These are phyloP conservation scores for Pseudovirgaria hyperparasitica DNA, from an alignment of 2,329 filamentous ascomycete genomes.

Conservation along the genomic window DNA sequence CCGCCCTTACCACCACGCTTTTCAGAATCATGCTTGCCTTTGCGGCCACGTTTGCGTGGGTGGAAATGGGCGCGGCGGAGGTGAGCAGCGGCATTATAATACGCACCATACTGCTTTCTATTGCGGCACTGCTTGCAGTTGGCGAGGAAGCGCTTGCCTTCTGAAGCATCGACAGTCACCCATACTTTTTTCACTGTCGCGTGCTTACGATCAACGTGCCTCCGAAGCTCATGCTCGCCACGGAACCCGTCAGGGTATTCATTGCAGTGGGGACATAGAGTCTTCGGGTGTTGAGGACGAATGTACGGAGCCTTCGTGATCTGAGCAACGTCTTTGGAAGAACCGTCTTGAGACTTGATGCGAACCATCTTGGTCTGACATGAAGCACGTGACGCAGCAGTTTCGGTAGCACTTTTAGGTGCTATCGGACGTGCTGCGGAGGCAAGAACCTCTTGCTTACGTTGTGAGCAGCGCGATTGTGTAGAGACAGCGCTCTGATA, in stretches of 20 bases:
- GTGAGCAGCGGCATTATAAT: constrained; percentile 92
- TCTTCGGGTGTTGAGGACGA: constrained; percentile 58
- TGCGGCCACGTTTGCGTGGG: constrained; percentile 45
- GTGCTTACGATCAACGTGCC: constrained; percentile 53
- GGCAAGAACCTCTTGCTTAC: constrained; percentile 36
- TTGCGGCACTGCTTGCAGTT: constrained; percentile 75
- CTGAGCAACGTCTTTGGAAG: constrained; percentile 38
- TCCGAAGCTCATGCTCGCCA: constrained; percentile 61
- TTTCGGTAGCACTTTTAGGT: constrained; percentile 28
- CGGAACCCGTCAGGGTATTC: constrained; percentile 69
- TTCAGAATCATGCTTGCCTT: constrained; percentile 45
- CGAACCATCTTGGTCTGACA: constrained; percentile 36
- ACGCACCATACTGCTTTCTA: constrained; percentile 71
- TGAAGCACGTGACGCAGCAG: constrained; percentile 16
- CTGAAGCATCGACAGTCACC: constrained; percentile 48
- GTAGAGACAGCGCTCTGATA: constrained; percentile 32
- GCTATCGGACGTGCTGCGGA: constrained; percentile 37
- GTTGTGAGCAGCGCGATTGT: constrained; percentile 30
- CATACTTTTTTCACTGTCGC: constrained; percentile 44
- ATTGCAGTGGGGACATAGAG: constrained; percentile 57
- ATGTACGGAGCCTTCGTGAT: constrained; percentile 42
- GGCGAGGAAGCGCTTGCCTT: constrained; percentile 51
- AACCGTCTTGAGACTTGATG: constrained; percentile 39
- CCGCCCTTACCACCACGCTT: constrained; percentile 49
- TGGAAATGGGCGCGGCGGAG: constrained; percentile 81